Evolutionary conservation across 1,284 basidiomycete species (phyloP).

Genomic region (Clitocybe nebularis): DNA sequence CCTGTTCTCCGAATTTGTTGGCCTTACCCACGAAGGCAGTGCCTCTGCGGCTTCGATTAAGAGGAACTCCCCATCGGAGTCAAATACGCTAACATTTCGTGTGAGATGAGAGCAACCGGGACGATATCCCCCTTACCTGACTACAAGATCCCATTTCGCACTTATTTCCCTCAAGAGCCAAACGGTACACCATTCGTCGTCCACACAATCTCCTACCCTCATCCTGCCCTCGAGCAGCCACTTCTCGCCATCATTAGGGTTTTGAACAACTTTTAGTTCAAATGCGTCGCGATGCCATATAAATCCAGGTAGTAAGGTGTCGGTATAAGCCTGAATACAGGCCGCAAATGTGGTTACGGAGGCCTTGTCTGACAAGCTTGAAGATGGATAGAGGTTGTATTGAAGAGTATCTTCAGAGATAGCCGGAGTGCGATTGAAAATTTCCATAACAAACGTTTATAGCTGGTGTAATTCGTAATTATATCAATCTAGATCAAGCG

Average conservation of each 20-base stretch:
- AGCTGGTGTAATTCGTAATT: background rate
- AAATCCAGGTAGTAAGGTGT: constrained; percentile 60
- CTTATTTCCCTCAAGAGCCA: constrained; percentile 83
- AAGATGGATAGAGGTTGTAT: constrained; percentile 66
- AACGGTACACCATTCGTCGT: constrained; percentile 94
- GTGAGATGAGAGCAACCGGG: constrained; percentile 7
- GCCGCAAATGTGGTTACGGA: constrained; percentile 68
- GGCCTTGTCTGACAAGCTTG: constrained; percentile 45
- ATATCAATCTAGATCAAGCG: no score
- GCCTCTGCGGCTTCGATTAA: constrained; percentile 94
- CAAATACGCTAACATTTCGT: constrained; percentile 55
- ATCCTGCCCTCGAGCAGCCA: constrained; percentile 73
- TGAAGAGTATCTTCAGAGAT: constrained; percentile 85
- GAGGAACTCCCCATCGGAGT: constrained; percentile 94
- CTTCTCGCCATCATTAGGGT: constrained; percentile 36
- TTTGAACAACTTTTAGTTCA: constrained; percentile 66
- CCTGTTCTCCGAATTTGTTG: constrained; percentile 87
- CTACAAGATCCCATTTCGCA: constrained; percentile 69
- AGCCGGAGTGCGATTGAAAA: constrained; percentile 68
- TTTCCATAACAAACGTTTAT: constrained; percentile 30
- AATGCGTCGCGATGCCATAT: constrained; percentile 89
- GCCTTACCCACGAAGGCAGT: constrained; percentile 89
- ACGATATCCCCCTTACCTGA: constrained; percentile 49
- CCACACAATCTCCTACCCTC: constrained; percentile 89
- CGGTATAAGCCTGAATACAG: constrained; percentile 59